Evolutionary conservation across 2,329 filamentous ascomycete species (phyloP), one percentile per base, ranked within the genome.

Genomic region (Aspergillus sp.): DNA sequence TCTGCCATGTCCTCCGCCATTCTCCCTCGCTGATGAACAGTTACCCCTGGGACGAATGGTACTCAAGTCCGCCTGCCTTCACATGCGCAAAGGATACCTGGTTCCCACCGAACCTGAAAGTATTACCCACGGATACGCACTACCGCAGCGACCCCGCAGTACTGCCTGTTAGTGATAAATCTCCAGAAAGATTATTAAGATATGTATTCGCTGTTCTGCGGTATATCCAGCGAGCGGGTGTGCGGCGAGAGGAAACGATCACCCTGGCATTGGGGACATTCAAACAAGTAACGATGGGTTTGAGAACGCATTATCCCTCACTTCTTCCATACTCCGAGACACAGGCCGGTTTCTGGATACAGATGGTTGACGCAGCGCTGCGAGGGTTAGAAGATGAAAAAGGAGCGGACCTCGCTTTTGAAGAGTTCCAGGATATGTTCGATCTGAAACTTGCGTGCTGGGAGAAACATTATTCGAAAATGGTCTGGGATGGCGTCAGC

Each of bases 341-440:
- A 3, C 52, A 49, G 34, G 20, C 34, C 2, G 42, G 42, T 17
- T 55, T 55, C 17, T 55, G 52, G 52, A 13, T 55, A 9, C 45
- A 49, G 37, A 20, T 55, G 0, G 52, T 55, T 15, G n/a, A 34
- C 2, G 15, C 34, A 30, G 52, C 52, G 20, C n/a, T 55, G 3
- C 51, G 33, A 5, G 15, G 12, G 34, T n/a, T 37, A n/a, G 15
- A n/a, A 17, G 40, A 15, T 3, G 19, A n/a, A 12, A 17, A 12
- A 3, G 41, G 47, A n/a, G 47, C 13, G 12, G 20, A 30, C 8
- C 17, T 54, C 5, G 20, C 33, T 3, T 49, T 49, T 6, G 22
- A 12, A 11, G 37, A 8, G 5, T 49, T 55, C 34, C 24, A 42
- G 6, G 22, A 27, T 5, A 27, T 40, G 7, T 48, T 55, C 24